These are phyloP conservation scores for Ustilago vetiveriae DNA, from an alignment of 1,284 basidiomycete genomes.

Conservation along the genomic window DNA sequence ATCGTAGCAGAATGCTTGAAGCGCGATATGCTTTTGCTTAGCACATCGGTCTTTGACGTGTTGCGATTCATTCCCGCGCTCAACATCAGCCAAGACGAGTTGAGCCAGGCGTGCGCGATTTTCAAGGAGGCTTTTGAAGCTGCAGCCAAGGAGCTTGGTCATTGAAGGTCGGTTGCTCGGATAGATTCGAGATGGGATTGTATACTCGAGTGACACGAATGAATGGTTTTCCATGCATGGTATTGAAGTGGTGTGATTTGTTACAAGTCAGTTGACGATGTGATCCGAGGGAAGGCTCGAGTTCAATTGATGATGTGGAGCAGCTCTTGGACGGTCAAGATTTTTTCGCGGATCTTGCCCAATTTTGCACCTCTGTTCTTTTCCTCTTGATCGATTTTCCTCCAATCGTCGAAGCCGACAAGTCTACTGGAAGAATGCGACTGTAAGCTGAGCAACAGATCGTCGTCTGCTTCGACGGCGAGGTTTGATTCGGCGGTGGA, in stretches of 20 bases:
- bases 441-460: constrained; percentile 18
- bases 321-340: constrained; percentile 66
- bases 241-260: too few species aligned
- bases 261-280: too few species aligned
- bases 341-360: constrained; percentile 82
- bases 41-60: constrained; percentile 61
- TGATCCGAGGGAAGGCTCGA: background rate
- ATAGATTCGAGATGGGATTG: background rate
- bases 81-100: constrained; percentile 56
- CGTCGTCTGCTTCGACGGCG: constrained; percentile 1
- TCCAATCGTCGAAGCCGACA: constrained; percentile 77
- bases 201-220: too few species aligned
- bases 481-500: background rate
- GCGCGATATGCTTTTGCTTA: constrained; percentile 60
- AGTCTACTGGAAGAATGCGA: constrained; percentile 65
- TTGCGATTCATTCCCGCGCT: constrained; percentile 63
- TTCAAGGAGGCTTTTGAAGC: constrained; percentile 53
- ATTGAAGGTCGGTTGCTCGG: constrained; percentile 5
- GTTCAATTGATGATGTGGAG: constrained; percentile 29
- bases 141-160: constrained; percentile 32
- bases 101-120: constrained; percentile 52
- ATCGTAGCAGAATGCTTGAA: constrained; percentile 56
- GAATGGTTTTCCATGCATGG: too few species aligned
- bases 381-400: constrained; percentile 76
- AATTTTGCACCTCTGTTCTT: constrained; percentile 71